Conservation (phyloP, 2,329 filamentous ascomycete genomes). For the Colletotrichum paranaense region DNA sequence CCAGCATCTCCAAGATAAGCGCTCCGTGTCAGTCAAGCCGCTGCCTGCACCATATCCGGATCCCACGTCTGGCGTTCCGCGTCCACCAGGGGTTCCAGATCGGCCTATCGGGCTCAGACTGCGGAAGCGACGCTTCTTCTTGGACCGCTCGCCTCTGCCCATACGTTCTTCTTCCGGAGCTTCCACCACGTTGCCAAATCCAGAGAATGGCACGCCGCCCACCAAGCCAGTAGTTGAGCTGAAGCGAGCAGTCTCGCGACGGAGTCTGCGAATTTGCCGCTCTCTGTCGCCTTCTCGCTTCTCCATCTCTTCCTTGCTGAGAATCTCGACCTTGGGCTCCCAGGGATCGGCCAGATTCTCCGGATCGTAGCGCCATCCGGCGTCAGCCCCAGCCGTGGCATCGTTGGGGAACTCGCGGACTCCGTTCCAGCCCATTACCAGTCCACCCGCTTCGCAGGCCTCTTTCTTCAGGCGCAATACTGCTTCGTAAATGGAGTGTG, state of each 20-base stretch:
- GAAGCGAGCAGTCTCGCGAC: slow-evolving; percentile 92
- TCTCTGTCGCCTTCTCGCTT: slow-evolving; percentile 96
- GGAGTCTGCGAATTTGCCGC: slow-evolving; percentile 85
- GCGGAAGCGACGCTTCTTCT: slow-evolving; percentile 93
- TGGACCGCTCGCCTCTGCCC: slow-evolving; percentile 91
- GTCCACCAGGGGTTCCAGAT: slow-evolving; percentile 72
- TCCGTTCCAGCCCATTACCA: slow-evolving; percentile 79
- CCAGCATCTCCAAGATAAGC: slow-evolving; percentile 84
- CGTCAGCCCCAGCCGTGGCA: slow-evolving; percentile 82
- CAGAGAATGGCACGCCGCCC: slow-evolving; percentile 74
- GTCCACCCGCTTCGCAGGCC: slow-evolving; percentile 88
- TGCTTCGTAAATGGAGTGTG: slow-evolving; percentile 96
- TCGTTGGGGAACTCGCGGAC: slow-evolving; percentile 84
- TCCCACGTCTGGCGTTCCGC: slow-evolving; percentile 84
- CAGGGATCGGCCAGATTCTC: slow-evolving; percentile 87
- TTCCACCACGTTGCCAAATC: slow-evolving; percentile 60
- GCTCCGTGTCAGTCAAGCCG: slow-evolving; percentile 79
- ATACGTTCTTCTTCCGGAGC: slow-evolving; percentile 79
- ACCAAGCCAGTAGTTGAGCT: slow-evolving; percentile 86
- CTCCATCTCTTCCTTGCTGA: slow-evolving; percentile 97
- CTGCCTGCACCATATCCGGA: slow-evolving; percentile 76
- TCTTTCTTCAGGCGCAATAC: slow-evolving; percentile 95
- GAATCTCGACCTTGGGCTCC: slow-evolving; percentile 83
- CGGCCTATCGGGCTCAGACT: slow-evolving; percentile 85
- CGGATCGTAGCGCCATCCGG: slow-evolving; percentile 95